Base-by-base conservation (phyloP, 169 alveolate genomes). In the Theileria equi region DNA sequence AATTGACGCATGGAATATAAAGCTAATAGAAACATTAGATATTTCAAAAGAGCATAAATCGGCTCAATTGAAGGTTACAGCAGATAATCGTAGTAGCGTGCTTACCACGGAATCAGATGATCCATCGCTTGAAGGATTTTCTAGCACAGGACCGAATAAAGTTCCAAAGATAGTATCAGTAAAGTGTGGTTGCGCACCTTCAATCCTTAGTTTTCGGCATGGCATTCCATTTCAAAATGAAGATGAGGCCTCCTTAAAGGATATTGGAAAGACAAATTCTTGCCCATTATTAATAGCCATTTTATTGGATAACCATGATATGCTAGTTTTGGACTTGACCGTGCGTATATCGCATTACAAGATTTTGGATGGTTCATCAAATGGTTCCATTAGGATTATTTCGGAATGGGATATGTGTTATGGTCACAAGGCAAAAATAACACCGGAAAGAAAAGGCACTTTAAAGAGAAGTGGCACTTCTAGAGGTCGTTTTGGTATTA, bases 261-360 rank as follows among this genome's bases (percentile, higher is more conserved):
- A n/a, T n/a, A n/a, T n/a, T n/a, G n/a, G n/a, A n/a, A n/a, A 5
- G 8, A 52, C 28, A 23, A 52, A 52, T 26, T 6, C 8, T 23
- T 45, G 61, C 17, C 63, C 72, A 10, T 21, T 64, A 17, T 17
- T 74, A 11, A 28, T 74, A 40, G 32, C 67, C 13, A 71, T 67
- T n/a, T 29, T 74, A 50, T 52, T 66, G 41, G 67, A 45, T 44
- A 74, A 49, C 71, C 38, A 74, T 29, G 84, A 74, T 64, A 45
- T 74, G 48, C 62, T 74, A 31, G 28, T 64, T 26, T 74, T 77
- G 84, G 84, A 74, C 64, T 53, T 74, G 28, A 74, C 84, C 11
- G 60, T 35, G 28, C 54, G 76, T 8, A 74, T 74, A 26, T 4
- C 57, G 19, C 31, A 36, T 8, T 58, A 74, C 45, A 74, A 74